Conservation (phyloP, 2,329 filamentous ascomycete genomes). For the Penicillium sp. region DNA sequence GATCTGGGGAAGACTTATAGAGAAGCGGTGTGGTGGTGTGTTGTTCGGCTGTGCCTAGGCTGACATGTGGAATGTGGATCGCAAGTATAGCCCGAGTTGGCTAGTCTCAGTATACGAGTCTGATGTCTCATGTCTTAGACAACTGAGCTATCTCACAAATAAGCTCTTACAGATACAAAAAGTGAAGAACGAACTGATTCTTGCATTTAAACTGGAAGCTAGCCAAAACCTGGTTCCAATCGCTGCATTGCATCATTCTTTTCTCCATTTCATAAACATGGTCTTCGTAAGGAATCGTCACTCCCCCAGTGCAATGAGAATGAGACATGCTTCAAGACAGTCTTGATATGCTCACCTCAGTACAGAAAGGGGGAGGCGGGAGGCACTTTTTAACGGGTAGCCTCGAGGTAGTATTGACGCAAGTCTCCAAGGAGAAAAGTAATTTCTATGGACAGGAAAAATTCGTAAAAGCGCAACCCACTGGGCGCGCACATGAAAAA, state of each 20-base stretch:
- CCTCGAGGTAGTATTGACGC: slow-evolving; percentile 23
- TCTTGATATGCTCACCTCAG: neutral
- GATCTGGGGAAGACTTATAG: too few species aligned
- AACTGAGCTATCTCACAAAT: too few species aligned
- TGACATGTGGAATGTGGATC: neutral
- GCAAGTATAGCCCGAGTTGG: neutral
- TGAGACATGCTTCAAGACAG: neutral
- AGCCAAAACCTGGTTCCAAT: neutral
- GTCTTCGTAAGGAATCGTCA: slow-evolving; percentile 1
- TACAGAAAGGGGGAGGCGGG: neutral
- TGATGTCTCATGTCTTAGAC: neutral
- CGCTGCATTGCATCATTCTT: neutral
- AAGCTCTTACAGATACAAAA: neutral
- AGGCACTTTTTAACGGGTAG: slow-evolving; percentile 2
- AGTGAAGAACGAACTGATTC: neutral
- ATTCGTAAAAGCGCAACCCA: slow-evolving; percentile 12
- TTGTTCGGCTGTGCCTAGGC: slow-evolving; percentile 40
- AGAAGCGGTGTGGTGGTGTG: slow-evolving; percentile 33
- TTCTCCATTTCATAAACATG: neutral
- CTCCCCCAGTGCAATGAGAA: neutral
- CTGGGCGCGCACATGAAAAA: slow-evolving; percentile 17
- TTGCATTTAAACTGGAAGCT: neutral
- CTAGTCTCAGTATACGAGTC: neutral
- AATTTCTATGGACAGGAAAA: slow-evolving; percentile 18
- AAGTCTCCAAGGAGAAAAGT: slow-evolving; percentile 12